phyloP scores from a whole-genome alignment of 2,329 filamentous ascomycete species.

The Sarocladium kiliense region DNA sequence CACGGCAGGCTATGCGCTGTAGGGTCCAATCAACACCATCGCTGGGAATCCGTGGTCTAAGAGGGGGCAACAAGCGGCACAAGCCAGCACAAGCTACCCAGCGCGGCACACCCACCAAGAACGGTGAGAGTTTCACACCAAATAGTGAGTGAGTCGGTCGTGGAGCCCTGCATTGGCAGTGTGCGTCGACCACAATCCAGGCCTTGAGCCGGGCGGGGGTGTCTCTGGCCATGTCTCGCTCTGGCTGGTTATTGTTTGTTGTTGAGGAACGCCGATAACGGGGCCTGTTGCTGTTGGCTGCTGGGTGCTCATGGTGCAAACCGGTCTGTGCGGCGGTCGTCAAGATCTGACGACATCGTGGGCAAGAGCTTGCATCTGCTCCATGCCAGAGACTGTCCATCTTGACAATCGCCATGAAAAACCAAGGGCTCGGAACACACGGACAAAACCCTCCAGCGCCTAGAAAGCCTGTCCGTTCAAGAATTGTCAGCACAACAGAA shows the following conservation, averaged over 20 bases:
- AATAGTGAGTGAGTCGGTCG: not conserved
- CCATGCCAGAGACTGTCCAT: not conserved
- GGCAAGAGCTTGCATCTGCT: not conserved
- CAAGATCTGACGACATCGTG: not conserved
- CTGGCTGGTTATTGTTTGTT: not conserved
- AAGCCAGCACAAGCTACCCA: not conserved
- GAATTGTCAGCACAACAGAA: not conserved
- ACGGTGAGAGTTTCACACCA: constrained; percentile 4
- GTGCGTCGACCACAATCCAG: constrained; percentile 4
- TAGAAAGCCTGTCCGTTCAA: not conserved
- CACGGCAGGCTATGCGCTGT: not conserved
- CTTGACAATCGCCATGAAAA: not conserved
- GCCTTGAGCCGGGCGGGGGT: constrained; percentile 1
- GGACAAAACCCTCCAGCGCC: not conserved
- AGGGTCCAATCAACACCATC: not conserved
- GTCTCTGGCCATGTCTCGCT: not conserved
- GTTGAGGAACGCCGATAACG: not conserved
- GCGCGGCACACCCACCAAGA: constrained; percentile 1
- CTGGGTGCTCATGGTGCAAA: not conserved
- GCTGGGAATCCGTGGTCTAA: not conserved
- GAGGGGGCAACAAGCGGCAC: not conserved
- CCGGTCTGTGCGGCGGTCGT: not conserved
- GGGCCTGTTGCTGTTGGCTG: not conserved
- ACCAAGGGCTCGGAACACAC: not conserved
- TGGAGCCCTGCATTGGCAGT: constrained; percentile 4